A percentile compares a stretch with the other conserved stretches of the same genome.
Evolutionary conservation across 2,329 filamentous ascomycete genomes (phyloP).

Genomic region (Fonsecaea pedrosoi): DNA sequence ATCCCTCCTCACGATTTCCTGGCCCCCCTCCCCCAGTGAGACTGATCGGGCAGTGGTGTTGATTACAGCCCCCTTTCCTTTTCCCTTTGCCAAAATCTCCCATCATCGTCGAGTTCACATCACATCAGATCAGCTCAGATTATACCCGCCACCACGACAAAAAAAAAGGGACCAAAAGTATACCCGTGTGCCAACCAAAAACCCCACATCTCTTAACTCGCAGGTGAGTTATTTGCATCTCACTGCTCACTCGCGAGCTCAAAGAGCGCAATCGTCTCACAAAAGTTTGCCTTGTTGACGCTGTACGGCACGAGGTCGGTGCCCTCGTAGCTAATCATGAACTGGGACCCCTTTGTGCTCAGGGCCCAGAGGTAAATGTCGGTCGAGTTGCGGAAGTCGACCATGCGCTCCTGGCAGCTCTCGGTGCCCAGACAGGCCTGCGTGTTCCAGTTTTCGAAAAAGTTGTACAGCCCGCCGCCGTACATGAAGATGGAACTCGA

Average conservation of each 20-base stretch:
- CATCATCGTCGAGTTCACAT: no score
- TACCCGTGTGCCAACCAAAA: no score
- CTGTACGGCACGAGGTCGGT: conserved; percentile 36
- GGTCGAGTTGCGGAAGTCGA: conserved; percentile 35
- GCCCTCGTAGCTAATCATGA: conserved; percentile 37
- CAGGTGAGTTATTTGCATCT: not conserved
- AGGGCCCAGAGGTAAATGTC: conserved; percentile 38
- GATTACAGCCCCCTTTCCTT: no score
- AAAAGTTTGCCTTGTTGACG: conserved; percentile 37
- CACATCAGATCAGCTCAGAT: no score
- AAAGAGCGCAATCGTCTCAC: conserved; percentile 36
- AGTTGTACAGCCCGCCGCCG: conserved; percentile 70
- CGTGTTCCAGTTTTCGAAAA: conserved; percentile 61
- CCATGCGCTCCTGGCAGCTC: conserved; percentile 38
- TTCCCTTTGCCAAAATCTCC: no score
- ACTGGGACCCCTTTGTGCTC: conserved; percentile 37
- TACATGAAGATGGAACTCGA: conserved; percentile 64
- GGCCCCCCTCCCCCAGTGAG: not conserved
- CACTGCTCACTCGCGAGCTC: conserved; percentile 33
- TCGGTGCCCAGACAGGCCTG: conserved; percentile 45
- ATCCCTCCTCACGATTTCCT: not conserved
- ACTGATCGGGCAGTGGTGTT: not conserved
- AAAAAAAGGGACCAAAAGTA: no score
- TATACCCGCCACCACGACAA: no score
- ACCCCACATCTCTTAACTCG: no score